Conservation (phyloP, 345 rosid species). For the Schrenkiella parvula region DNA sequence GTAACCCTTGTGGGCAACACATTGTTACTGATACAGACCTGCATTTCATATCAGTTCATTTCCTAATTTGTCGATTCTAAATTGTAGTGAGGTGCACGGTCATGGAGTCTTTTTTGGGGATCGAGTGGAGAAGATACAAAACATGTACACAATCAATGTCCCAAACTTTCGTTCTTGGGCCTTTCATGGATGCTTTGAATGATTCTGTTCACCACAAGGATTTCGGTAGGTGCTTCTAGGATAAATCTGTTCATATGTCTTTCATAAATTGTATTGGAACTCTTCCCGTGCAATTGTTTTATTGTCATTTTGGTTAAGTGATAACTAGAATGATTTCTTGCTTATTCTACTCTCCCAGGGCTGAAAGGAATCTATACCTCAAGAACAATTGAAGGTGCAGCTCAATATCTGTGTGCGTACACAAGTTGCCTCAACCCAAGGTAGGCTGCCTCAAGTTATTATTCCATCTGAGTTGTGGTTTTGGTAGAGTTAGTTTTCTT, state of each 20-base stretch:
- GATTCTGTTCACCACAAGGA: slow-evolving; percentile 87
- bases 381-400: slow-evolving; percentile 58
- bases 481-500: neutral
- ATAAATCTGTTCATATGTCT: neutral
- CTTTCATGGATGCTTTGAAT: slow-evolving; percentile 78
- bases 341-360: slow-evolving; percentile 42
- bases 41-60: neutral
- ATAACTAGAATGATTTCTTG: neutral
- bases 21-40: neutral
- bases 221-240: slow-evolving; percentile 61
- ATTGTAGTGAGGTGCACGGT: slow-evolving; percentile 90
- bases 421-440: slow-evolving; percentile 47
- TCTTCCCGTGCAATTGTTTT: neutral
- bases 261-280: neutral
- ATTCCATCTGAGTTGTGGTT: neutral
- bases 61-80: slow-evolving; percentile 21
- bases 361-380: slow-evolving; percentile 74
- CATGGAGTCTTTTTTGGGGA: slow-evolving; percentile 81
- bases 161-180: slow-evolving; percentile 70
- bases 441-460: slow-evolving; percentile 33
- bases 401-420: slow-evolving; percentile 56
- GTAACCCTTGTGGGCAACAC: neutral
- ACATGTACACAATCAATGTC: slow-evolving; percentile 58
- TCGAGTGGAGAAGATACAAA: slow-evolving; percentile 63
- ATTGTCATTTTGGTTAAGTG: slow-evolving; percentile 1